Conservation (phyloP, 2,329 filamentous ascomycete genomes). For the Fusarium vanettenii region DNA sequence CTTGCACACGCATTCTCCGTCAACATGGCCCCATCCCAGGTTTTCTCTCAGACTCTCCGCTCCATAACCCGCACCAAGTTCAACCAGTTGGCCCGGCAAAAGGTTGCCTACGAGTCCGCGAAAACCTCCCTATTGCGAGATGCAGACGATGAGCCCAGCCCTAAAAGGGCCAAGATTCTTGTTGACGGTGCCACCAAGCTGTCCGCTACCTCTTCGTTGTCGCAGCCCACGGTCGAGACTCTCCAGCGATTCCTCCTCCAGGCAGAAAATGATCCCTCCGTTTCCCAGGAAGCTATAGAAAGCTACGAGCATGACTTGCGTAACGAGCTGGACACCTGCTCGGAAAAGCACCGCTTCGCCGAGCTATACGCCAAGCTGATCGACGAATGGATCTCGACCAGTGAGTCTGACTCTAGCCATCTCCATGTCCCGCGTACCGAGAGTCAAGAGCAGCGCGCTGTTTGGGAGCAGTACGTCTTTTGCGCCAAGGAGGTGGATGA, state of each 20-base stretch:
- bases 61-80: not conserved
- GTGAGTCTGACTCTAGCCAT: conserved; percentile 23
- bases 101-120: not conserved
- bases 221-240: not conserved
- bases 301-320: not conserved
- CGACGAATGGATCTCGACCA: conserved; percentile 54
- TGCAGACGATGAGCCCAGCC: not conserved
- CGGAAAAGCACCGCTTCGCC: conserved; percentile 54
- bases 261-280: not conserved
- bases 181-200: not conserved
- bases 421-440: not conserved
- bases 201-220: not conserved
- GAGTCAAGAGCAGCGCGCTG: not conserved
- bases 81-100: not conserved
- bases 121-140: not conserved
- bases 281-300: not conserved
- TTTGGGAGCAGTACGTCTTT: not conserved
- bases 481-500: not conserved
- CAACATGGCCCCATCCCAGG: not conserved
- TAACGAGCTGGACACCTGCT: conserved; percentile 48
- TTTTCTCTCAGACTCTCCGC: not conserved
- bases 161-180: not conserved
- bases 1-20: not conserved
- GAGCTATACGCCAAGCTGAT: conserved; percentile 56
- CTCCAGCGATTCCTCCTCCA: not conserved